Evolutionary conservation across 2,329 filamentous ascomycete species (phyloP).

Genomic region (Clonostachys rosea): DNA sequence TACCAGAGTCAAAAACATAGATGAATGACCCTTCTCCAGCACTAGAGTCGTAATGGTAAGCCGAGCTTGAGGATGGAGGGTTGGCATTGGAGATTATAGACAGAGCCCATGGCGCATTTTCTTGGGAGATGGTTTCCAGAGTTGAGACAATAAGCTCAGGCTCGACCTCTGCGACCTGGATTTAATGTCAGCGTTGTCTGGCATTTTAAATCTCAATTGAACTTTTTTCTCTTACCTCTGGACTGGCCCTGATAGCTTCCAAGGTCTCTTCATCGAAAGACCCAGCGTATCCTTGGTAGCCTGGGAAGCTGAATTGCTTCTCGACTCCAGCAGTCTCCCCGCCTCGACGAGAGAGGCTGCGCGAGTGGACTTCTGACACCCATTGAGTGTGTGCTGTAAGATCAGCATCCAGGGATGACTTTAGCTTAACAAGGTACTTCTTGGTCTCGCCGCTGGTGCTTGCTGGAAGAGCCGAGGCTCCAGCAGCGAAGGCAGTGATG

Average conservation of each 20-base stretch:
- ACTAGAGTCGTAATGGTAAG: constrained; percentile 46
- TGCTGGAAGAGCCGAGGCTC: constrained; percentile 14
- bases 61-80: constrained; percentile 9
- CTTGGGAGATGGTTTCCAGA: neutral
- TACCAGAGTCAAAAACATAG: constrained; percentile 61
- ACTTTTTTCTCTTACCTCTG: neutral
- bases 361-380: constrained; percentile 46
- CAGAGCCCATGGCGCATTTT: constrained; percentile 19
- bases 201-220: no score
- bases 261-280: constrained; percentile 3
- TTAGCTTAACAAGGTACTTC: constrained; percentile 57
- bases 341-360: constrained; percentile 42
- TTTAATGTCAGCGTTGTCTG: no score
- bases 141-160: neutral
- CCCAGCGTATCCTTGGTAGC: constrained; percentile 2
- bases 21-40: constrained; percentile 48
- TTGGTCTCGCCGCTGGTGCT: constrained; percentile 1
- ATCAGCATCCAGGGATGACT: constrained; percentile 38
- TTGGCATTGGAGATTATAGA: constrained; percentile 21
- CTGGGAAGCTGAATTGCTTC: constrained; percentile 6
- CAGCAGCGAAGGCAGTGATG: constrained; percentile 8
- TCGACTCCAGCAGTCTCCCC: constrained; percentile 26
- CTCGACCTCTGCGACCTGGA: constrained; percentile 1
- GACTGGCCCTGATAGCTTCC: constrained; percentile 3
- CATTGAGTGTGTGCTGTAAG: constrained; percentile 34